phyloP scores from a whole-genome alignment of 768 basidiomycete genomes.

The Russula ochroleuca region DNA sequence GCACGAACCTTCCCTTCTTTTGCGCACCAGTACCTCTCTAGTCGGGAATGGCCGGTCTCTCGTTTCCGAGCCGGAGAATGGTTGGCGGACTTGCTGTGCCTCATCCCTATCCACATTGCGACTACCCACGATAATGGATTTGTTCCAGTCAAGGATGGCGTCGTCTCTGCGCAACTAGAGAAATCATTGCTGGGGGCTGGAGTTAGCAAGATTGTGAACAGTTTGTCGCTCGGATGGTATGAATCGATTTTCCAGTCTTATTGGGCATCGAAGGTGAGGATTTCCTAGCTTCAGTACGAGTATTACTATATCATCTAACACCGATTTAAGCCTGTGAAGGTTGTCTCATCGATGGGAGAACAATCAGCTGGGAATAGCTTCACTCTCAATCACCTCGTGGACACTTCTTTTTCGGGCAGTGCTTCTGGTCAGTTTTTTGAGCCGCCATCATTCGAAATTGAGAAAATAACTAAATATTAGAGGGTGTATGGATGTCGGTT shows the following conservation, averaged over 20 bases:
- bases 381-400: conserved; percentile 54
- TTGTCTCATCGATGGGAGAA: conserved; percentile 67
- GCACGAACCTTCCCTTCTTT: conserved; percentile 36
- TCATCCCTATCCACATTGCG: conserved; percentile 64
- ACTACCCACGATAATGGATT: conserved; percentile 57
- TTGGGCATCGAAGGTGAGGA: conserved; percentile 50
- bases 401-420: conserved; percentile 62
- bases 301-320: neutral
- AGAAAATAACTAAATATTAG: conserved; percentile 27
- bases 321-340: conserved; percentile 51
- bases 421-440: conserved; percentile 42
- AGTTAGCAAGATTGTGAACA: conserved; percentile 54
- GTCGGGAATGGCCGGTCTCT: conserved; percentile 33
- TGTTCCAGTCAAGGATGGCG: conserved; percentile 56
- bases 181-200: conserved; percentile 55
- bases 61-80: conserved; percentile 52
- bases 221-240: conserved; percentile 58
- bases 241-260: conserved; percentile 62
- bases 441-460: neutral
- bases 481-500: conserved; percentile 66
- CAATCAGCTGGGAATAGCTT: conserved; percentile 64
- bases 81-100: conserved; percentile 55
- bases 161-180: conserved; percentile 49
- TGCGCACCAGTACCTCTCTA: conserved; percentile 6
- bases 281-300: neutral